Evolutionary conservation across 805 yeast genomes (phyloP).

Genomic region (Clavispora phyllophila): DNA sequence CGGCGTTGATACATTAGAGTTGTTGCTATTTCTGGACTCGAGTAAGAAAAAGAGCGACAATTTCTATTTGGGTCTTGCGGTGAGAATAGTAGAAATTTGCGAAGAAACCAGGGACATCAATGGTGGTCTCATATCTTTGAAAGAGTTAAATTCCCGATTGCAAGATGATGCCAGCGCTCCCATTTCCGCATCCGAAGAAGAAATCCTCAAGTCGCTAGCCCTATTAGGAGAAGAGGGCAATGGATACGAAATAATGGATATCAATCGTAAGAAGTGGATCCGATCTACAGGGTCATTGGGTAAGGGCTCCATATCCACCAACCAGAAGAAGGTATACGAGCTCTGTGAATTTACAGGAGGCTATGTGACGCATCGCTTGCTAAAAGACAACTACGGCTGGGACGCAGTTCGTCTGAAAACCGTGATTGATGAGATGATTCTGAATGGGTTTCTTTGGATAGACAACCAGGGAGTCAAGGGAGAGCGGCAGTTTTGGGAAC

Average conservation of each 20-base stretch:
- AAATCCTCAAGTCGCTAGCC: conserved; percentile 52
- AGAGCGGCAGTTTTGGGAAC: conserved; percentile 63
- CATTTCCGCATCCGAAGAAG: conserved; percentile 38
- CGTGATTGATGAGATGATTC: conserved; percentile 72
- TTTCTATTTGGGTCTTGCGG: conserved; percentile 62
- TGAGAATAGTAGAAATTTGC: conserved; percentile 72
- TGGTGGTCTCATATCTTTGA: conserved; percentile 74
- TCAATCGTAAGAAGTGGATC: conserved; percentile 49
- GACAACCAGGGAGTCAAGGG: conserved; percentile 47
- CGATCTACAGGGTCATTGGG: conserved; percentile 28
- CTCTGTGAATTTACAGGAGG: conserved; percentile 74
- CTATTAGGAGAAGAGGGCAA: conserved; percentile 57
- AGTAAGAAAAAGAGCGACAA: conserved; percentile 34
- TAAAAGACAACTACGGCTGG: conserved; percentile 79
- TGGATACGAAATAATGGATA: conserved; percentile 58
- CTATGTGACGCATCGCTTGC: conserved; percentile 55
- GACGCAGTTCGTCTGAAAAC: conserved; percentile 52
- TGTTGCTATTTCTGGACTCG: conserved; percentile 26
- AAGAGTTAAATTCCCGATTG: conserved; percentile 31
- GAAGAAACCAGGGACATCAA: conserved; percentile 63
- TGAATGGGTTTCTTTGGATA: conserved; percentile 81
- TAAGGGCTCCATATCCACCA: conserved; percentile 35
- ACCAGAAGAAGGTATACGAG: conserved; percentile 67
- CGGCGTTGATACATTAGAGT: conserved; percentile 76
- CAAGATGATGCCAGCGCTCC: conserved; percentile 26